A percentile compares a stretch with the other conserved stretches of the same genome.
These are phyloP conservation scores for Leccinum fuscescens DNA, from an alignment of 1,284 basidiomycete genomes.

Conservation along the genomic window DNA sequence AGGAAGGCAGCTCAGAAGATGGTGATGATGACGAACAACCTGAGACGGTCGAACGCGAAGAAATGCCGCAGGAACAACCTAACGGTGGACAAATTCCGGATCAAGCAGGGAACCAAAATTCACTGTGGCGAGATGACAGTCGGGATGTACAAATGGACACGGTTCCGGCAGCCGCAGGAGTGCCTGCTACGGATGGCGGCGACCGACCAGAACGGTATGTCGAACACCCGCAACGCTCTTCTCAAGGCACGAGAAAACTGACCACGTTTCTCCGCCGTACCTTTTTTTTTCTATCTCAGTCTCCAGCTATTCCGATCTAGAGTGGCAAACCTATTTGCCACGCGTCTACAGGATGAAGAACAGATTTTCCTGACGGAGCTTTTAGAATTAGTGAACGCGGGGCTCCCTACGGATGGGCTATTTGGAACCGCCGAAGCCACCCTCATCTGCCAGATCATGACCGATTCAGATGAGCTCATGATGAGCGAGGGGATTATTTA, in stretches of 20 bases:
- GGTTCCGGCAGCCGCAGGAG: constrained; percentile 37
- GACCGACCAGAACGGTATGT: constrained; percentile 58
- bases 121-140: constrained; percentile 59
- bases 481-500: constrained; percentile 79
- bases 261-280: constrained; percentile 1
- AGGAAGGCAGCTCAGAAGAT: constrained; percentile 46
- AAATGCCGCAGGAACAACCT: constrained; percentile 37
- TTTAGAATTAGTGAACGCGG: constrained; percentile 78
- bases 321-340: constrained; percentile 70
- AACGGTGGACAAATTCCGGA: constrained; percentile 31
- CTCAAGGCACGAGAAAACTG: not conserved
- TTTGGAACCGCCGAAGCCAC: constrained; percentile 84
- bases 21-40: constrained; percentile 35
- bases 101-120: constrained; percentile 40
- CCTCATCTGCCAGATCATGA: constrained; percentile 75
- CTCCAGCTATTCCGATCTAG: constrained; percentile 76
- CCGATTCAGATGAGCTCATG: constrained; percentile 85
- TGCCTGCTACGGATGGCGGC: constrained; percentile 40
- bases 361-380: constrained; percentile 71
- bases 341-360: constrained; percentile 71
- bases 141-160: constrained; percentile 65
- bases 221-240: not conserved
- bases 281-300: constrained; percentile 38
- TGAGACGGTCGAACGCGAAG: constrained; percentile 51
- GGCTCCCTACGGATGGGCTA: constrained; percentile 62